Base-by-base conservation (phyloP, 345 rosid species). In the Populus tremula region DNA sequence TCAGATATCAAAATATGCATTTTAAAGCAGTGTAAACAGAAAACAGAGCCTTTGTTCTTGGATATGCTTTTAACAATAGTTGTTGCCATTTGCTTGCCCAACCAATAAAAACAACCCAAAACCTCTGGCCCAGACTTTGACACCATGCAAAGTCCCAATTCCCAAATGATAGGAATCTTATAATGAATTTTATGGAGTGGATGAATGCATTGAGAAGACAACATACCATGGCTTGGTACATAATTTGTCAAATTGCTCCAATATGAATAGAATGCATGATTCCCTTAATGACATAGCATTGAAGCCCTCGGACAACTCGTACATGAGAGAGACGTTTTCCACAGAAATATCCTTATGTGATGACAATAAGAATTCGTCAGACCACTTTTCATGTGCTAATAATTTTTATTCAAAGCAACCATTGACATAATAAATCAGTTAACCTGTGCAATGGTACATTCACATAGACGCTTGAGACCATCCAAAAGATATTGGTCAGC, bases 401-500 rank as follows among this genome's bases (percentile, higher is more conserved):
- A 13, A 23, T 65, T n/a, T 18, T 7, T 25, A 12, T 12, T 9
- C 59, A 47, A 50, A 71, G 49, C 21, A 41, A 35, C 35, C 20
- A 71, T 8, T 33, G 35, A 75, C 20, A 33, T 39, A 53, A 38
- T 33, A 59, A 13, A 23, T 5, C 54, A 47, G 70, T 82, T 70
- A 70, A 92, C 97, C 93, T 89, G 85, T 23, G 97, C 87, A 71
- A 93, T 90, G 73, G 89, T 72, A 71, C 79, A 88, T 77, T 93
- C 96, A 43, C 97, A 89, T 33, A 82, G 88, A n/a, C 89, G 88
- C 78, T 91, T 93, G 63, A 93, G 94, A 11, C 91, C 92, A 18
- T 86, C 85, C 64, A 93, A 75, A 78, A 91, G 91, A 87, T 93
- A 93, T 43, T 93, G 97, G 77, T 93, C 97, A 47, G 97, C 95